Evolutionary conservation across 768 basidiomycete species (phyloP).

Genomic region (Amylocystis lapponica): DNA sequence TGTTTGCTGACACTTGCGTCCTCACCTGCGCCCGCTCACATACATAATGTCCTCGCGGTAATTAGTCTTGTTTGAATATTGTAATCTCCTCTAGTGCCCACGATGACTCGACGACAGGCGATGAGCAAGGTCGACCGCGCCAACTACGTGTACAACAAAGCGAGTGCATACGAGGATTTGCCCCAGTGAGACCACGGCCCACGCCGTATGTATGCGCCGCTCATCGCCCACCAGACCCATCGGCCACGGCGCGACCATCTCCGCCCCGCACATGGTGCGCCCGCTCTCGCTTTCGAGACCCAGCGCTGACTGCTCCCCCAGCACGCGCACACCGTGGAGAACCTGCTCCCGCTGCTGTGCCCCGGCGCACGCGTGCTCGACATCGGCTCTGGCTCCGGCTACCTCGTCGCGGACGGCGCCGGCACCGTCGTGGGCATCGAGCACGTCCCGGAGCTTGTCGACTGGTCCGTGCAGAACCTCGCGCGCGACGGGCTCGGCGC

Average conservation of each 20-base stretch:
- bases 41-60: too few species aligned
- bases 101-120: too few species aligned
- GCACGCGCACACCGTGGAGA: constrained; percentile 84
- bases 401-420: constrained; percentile 53
- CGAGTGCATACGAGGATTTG: constrained; percentile 42
- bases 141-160: constrained; percentile 35
- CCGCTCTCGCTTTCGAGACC: neutral
- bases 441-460: constrained; percentile 75
- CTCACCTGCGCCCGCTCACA: too few species aligned
- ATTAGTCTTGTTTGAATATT: too few species aligned
- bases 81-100: too few species aligned
- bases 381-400: constrained; percentile 86
- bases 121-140: constrained; percentile 43
- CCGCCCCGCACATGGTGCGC: constrained; percentile 90
- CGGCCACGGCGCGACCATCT: constrained; percentile 86
- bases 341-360: constrained; percentile 65
- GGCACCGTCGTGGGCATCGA: constrained; percentile 86
- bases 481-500: constrained; percentile 54
- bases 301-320: constrained; percentile 18
- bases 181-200: too few species aligned
- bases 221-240: constrained; percentile 39
- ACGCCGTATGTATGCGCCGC: neutral
- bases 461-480: constrained; percentile 66
- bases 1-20: too few species aligned
- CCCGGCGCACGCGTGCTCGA: constrained; percentile 79